Evolutionary conservation across 306 rosid genomes (phyloP), one percentile per base, ranked within the genome.

Genomic region (Vachellia pachyceras): DNA sequence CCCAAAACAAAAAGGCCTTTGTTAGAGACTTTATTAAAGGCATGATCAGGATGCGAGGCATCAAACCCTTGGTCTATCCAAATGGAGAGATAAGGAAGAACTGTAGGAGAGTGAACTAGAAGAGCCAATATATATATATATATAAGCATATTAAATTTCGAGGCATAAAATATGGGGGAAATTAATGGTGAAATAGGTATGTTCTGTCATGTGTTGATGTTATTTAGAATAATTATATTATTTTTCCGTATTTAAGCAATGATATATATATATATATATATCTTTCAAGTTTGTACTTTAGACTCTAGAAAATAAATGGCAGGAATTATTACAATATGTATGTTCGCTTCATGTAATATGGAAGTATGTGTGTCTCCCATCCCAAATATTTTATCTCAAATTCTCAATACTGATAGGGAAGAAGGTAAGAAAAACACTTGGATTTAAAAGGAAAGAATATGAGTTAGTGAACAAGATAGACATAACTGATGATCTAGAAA

Each of bases 21-120:
- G 13, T 64, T 15, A 1, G 50, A 0, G 97, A 91, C 69, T 94
- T 94, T 55, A 88, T 44, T 18, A 37, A 73, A 1, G 94, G 97
- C 0, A 91, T 94, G 86, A 90, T 94, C 69, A 92, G 85, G 81
- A 94, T 94, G 98, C 97, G 97, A 7, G 84, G 91, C 70, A 91
- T 75, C 37, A 54, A 87, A 7, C 98, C 97, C 18, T 87, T 94
- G 2, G 85, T 93, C 1, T 97, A 94, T 8, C 91, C 97, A 0
- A 69, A 84, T 3, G 98, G 98, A 13, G 79, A 91, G 81, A 92
- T 94, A 61, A 88, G 98, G 46, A 87, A 75, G 77, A 77, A 86
- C 3, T 94, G 97, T 42, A 78, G 89, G 69, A 89, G 79, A 66
- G 70, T 73, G 0, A 94, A 92, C 54, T 87, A 79, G 72, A 57